These are phyloP conservation scores for Cyathus striatus DNA, from an alignment of 768 basidiomycete species.

Conservation along the genomic window DNA sequence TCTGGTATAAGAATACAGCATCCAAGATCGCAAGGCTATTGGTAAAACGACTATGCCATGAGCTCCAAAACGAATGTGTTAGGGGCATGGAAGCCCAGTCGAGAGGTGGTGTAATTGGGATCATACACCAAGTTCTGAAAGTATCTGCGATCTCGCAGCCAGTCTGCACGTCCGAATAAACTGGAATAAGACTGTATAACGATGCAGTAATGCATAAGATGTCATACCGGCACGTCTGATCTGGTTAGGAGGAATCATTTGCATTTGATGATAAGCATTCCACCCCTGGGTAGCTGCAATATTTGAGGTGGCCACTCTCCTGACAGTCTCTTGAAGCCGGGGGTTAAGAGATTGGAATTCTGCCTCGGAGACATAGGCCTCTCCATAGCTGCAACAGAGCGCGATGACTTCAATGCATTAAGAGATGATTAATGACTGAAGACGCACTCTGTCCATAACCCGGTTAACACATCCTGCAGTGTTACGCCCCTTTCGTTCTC, in stretches of 20 bases:
- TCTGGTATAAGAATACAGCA: no score
- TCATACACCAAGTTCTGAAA: slow-evolving; percentile 63
- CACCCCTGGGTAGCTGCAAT: slow-evolving; percentile 6
- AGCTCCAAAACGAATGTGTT: slow-evolving; percentile 76
- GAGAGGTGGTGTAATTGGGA: slow-evolving; percentile 50
- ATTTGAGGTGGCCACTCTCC: slow-evolving; percentile 48
- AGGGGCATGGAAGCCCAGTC: slow-evolving; percentile 74
- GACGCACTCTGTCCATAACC: slow-evolving; percentile 74
- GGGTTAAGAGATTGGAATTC: slow-evolving; percentile 59
- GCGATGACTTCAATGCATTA: not conserved
- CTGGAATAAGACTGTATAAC: not conserved
- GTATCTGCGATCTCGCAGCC: slow-evolving; percentile 68
- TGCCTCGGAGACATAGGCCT: slow-evolving; percentile 58
- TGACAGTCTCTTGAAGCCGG: slow-evolving; percentile 69
- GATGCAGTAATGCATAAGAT: slow-evolving; percentile 2
- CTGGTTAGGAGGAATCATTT: slow-evolving; percentile 40
- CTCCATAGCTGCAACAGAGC: slow-evolving; percentile 50
- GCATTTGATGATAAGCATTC: slow-evolving; percentile 32
- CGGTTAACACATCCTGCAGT: slow-evolving; percentile 64
- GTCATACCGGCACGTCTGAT: slow-evolving; percentile 61
- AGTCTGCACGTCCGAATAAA: slow-evolving; percentile 39
- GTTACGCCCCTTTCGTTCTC: slow-evolving; percentile 73
- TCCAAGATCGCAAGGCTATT: no score
- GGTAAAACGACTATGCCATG: slow-evolving; percentile 36
- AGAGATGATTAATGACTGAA: not conserved